These are phyloP conservation scores for Fonsecaea nubica DNA, from an alignment of 2,329 filamentous ascomycete species.

Conservation along the genomic window DNA sequence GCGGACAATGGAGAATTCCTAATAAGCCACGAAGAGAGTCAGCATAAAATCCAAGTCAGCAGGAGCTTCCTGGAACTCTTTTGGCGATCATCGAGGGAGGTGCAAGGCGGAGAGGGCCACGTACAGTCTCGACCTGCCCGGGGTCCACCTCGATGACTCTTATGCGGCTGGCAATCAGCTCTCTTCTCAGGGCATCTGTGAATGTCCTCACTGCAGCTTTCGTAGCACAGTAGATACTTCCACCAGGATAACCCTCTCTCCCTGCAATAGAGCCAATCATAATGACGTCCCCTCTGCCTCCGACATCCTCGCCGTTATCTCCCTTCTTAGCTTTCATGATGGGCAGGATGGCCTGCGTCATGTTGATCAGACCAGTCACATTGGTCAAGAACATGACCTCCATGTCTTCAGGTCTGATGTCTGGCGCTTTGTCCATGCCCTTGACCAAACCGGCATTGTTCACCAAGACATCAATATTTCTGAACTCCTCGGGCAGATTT, in stretches of 20 bases:
- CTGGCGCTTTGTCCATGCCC: constrained; percentile 82
- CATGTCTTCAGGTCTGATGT: constrained; percentile 82
- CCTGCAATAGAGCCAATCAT: constrained; percentile 95
- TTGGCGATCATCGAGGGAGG: neutral
- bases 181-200: constrained; percentile 80
- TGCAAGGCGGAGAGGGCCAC: constrained; percentile 2
- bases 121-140: constrained; percentile 81
- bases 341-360: constrained; percentile 89
- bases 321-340: constrained; percentile 70
- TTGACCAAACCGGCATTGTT: constrained; percentile 96
- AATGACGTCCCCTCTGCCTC: constrained; percentile 89
- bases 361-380: constrained; percentile 91
- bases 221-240: constrained; percentile 90
- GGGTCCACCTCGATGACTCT: constrained; percentile 88
- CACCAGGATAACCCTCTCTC: constrained; percentile 81
- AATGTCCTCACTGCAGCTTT: constrained; percentile 89
- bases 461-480: constrained; percentile 83
- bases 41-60: neutral
- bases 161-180: constrained; percentile 80
- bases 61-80: neutral
- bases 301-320: constrained; percentile 53
- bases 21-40: neutral
- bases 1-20: constrained; percentile 83
- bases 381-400: constrained; percentile 90
- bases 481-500: constrained; percentile 79